Conservation (phyloP, 345 rosid species). For the Reutealis trisperma region DNA sequence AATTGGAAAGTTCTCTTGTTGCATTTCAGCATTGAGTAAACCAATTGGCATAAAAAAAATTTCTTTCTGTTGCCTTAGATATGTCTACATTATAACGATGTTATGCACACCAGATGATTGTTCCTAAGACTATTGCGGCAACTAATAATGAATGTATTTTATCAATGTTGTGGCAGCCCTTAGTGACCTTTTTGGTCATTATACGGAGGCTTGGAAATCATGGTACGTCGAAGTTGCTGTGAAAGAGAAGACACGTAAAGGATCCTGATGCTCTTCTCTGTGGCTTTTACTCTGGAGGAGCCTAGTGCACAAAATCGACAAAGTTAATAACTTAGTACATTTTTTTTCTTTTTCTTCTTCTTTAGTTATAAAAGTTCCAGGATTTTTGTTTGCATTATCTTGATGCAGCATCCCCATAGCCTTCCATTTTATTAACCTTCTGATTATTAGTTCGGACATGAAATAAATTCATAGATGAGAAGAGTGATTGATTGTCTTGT, state of each 20-base stretch:
- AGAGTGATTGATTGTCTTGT: neutral
- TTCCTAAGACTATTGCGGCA: neutral
- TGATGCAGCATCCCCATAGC: constrained; percentile 11
- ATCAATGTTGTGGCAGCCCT: constrained; percentile 53
- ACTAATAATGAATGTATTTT: neutral
- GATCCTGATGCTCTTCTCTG: constrained; percentile 21
- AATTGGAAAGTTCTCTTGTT: neutral
- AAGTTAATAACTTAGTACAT: constrained; percentile 1
- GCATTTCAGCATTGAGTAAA: neutral
- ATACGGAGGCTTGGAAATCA: constrained; percentile 63
- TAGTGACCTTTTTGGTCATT: constrained; percentile 65
- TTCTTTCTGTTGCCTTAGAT: neutral
- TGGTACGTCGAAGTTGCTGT: constrained; percentile 58
- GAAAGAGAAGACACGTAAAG: constrained; percentile 36
- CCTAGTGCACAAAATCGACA: constrained; percentile 10
- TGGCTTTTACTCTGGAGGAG: constrained; percentile 19
- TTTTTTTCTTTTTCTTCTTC: neutral
- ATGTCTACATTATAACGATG: neutral
- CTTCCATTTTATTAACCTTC: neutral
- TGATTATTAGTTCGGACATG: neutral
- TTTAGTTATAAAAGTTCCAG: neutral
- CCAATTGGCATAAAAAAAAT: neutral
- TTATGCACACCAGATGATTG: neutral
- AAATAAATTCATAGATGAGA: constrained; percentile 7
- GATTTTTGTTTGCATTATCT: constrained; percentile 28